phyloP scores from a whole-genome alignment of 768 basidiomycete genomes.

The Leccinellum luteum region DNA sequence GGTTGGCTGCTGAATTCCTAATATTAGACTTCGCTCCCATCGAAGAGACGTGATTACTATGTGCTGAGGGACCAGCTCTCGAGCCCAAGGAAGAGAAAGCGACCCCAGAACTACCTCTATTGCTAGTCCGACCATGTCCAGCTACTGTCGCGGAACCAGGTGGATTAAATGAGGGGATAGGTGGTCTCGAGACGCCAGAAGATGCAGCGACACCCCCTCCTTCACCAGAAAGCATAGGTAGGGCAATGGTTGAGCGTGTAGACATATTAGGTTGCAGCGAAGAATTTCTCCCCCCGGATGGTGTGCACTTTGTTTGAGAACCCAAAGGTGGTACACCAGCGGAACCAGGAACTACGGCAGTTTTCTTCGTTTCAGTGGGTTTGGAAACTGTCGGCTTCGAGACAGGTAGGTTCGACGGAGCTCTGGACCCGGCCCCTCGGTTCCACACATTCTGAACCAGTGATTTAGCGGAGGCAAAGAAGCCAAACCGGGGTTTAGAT shows the following conservation, averaged over 20 bases:
- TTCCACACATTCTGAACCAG: constrained; percentile 76
- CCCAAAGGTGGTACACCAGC: constrained; percentile 19
- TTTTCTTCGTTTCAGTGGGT: constrained; percentile 20
- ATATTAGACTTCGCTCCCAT: constrained; percentile 28
- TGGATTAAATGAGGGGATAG: constrained; percentile 16
- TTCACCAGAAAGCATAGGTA: constrained; percentile 8
- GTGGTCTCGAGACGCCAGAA: constrained; percentile 20
- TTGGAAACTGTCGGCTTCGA: constrained; percentile 25
- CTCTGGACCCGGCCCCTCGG: constrained; percentile 40
- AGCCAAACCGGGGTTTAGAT: constrained; percentile 55
- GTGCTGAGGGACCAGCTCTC: constrained; percentile 27
- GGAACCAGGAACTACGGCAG: constrained; percentile 16
- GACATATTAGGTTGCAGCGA: constrained; percentile 3
- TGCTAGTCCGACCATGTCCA: constrained; percentile 16
- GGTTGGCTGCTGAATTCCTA: constrained; percentile 2
- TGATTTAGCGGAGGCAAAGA: constrained; percentile 66
- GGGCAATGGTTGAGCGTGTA: constrained; percentile 15
- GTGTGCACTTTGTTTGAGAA: constrained; percentile 17
- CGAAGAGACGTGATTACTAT: constrained; percentile 24
- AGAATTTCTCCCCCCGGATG: constrained; percentile 15
- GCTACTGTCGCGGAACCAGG: constrained; percentile 16
- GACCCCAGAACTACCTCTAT: constrained; percentile 13
- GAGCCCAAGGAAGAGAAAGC: constrained; percentile 41
- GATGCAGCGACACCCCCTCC: constrained; percentile 6
- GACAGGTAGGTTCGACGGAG: constrained; percentile 25